phyloP scores from a whole-genome alignment of 108 stramenopile genomes.

The Skeletonema potamos region DNA sequence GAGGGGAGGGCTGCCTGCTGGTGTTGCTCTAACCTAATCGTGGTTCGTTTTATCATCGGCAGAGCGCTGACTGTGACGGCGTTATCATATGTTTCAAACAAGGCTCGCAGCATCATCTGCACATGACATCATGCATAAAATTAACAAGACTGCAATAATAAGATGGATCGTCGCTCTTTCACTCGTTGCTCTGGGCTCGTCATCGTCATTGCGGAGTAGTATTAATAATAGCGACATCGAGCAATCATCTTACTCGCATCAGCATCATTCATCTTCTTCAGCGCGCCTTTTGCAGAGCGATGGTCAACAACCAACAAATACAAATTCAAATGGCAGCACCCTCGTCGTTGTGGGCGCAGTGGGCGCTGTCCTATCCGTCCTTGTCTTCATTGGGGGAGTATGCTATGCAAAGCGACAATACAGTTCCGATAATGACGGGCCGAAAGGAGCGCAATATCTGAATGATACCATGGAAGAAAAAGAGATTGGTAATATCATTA shows the following conservation, averaged over 20 bases:
- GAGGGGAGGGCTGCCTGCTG: no score
- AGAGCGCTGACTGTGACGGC: background rate
- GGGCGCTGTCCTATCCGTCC: conserved; percentile 23
- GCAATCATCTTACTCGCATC: background rate
- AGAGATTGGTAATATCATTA: background rate
- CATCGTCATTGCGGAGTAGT: background rate
- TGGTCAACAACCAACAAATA: background rate
- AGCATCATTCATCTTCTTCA: background rate
- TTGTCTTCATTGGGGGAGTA: conserved; percentile 22
- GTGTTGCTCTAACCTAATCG: background rate
- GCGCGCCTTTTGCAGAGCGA: background rate
- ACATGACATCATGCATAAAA: background rate
- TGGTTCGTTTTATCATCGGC: background rate
- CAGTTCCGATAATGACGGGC: background rate
- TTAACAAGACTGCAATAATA: background rate
- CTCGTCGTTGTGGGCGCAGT: conserved; percentile 27
- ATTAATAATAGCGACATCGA: background rate
- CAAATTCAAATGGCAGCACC: conserved; percentile 4
- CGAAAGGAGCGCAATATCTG: background rate
- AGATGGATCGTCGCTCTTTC: background rate
- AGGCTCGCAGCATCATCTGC: background rate
- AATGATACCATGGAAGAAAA: background rate
- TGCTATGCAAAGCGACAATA: conserved; percentile 28
- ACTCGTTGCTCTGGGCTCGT: background rate
- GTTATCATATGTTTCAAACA: background rate